These are phyloP conservation scores for Ascochyta lentis DNA, from an alignment of 2,329 filamentous ascomycete genomes.

Conservation along the genomic window DNA sequence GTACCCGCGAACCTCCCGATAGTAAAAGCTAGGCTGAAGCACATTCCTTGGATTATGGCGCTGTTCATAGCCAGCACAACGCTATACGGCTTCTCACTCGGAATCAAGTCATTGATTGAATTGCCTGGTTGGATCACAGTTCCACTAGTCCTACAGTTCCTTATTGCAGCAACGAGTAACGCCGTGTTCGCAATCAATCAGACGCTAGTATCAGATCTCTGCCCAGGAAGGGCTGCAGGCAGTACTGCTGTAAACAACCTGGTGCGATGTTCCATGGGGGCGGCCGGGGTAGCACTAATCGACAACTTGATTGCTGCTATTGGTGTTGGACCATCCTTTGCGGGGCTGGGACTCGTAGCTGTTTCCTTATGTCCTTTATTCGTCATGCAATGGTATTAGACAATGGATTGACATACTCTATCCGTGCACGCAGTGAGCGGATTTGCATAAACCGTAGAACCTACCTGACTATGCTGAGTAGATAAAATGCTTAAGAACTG, in stretches of 20 bases:
- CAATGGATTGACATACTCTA: background rate
- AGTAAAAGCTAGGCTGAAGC: background rate
- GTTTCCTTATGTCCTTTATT: background rate
- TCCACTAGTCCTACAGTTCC: conserved; percentile 30
- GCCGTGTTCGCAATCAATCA: conserved; percentile 62
- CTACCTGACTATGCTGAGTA: no score
- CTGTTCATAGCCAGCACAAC: background rate
- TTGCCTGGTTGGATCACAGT: conserved; percentile 20
- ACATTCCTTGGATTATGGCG: background rate
- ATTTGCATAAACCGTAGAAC: no score
- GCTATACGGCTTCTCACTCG: conserved; percentile 25
- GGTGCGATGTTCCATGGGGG: conserved; percentile 66
- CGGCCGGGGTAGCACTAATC: conserved; percentile 65
- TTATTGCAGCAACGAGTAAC: conserved; percentile 45
- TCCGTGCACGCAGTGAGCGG: no score
- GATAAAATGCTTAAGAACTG: no score
- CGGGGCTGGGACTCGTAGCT: conserved; percentile 17
- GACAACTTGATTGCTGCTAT: conserved; percentile 64
- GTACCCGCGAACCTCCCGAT: background rate
- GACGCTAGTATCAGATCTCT: conserved; percentile 68
- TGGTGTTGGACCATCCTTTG: conserved; percentile 62
- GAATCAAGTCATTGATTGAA: conserved; percentile 34
- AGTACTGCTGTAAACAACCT: conserved; percentile 70
- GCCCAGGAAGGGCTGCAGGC: conserved; percentile 66
- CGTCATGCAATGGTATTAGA: background rate